Evolutionary conservation across 441 rosid genomes (phyloP), one percentile per base, ranked within the genome.

Genomic region (Adansonia grandidieri): DNA sequence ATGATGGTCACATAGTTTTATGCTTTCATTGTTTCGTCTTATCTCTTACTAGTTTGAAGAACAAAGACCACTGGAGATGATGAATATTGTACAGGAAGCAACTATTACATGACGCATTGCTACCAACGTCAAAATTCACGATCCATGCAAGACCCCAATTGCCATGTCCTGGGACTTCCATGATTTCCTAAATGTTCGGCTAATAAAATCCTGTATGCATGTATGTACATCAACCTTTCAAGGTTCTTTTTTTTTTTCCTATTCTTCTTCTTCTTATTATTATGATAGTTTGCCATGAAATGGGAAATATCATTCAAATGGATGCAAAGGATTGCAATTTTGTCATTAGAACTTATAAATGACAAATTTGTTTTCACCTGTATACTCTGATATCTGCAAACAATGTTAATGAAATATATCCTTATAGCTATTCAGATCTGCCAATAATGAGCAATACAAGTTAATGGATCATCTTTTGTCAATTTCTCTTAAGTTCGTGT

Each of bases 151-250:
- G 67, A 74, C 54, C 81, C 54, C 65, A 13, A 40, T 74, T 77
- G 76, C 81, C 15, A 11, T 22, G 47, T 62, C 77, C 57, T 11
- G 51, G 63, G 56, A 13, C 62, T 79, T 40, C 14, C 6, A 63
- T 42, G 48, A 45, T 74, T 73, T 53, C 74, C 37, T 13, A 65
- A 45, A 60, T 42, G 22, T 60, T 56, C 79, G 58, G 66, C 14
- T 57, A 69, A 70, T 82, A 81, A 81, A 71, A 54, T 51, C 42
- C 66, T 32, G 50, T 71, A 62, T 67, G 81, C 50, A 37, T 83
- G 84, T 68, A 74, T 79, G 80, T 83, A 81, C 51, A 77, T 81
- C 82, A 44, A 79, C 80, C 20, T 60, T 58, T 6, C 9, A 14
- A 28, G 13, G 37, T 32, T 32, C 37, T 32, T 32, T 32, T 32